A percentile compares a stretch with the other conserved stretches of the same genome.
Evolutionary conservation across 2,329 filamentous ascomycete species (phyloP).

Genomic region (Byssothecium circinans): DNA sequence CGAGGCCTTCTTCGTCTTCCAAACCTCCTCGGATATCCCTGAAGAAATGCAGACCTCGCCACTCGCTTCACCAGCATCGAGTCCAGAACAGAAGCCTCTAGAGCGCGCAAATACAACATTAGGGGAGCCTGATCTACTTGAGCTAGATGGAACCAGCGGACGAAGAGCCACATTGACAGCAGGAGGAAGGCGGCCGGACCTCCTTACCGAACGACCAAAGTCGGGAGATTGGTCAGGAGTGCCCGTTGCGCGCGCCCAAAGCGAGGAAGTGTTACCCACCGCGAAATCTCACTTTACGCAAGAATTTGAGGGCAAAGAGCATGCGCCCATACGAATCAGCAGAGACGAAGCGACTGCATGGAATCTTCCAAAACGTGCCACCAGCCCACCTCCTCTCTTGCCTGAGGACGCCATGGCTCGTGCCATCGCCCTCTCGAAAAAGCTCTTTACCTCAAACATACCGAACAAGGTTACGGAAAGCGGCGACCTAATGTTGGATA

Average conservation of each 20-base stretch:
- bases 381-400: conserved; percentile 75
- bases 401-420: conserved; percentile 77
- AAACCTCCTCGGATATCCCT: conserved; percentile 90
- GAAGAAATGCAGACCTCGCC: conserved; percentile 92
- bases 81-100: conserved; percentile 66
- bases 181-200: conserved; percentile 28
- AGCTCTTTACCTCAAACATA: conserved; percentile 87
- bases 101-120: conserved; percentile 53
- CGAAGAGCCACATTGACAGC: conserved; percentile 35
- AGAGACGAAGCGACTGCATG: conserved; percentile 39
- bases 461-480: conserved; percentile 88
- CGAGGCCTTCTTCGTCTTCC: conserved; percentile 98
- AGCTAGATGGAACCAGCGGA: conserved; percentile 57
- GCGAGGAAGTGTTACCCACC: conserved; percentile 57
- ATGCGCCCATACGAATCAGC: conserved; percentile 35
- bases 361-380: conserved; percentile 55
- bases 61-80: conserved; percentile 83
- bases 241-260: conserved; percentile 49
- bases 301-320: conserved; percentile 30
- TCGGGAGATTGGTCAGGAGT: conserved; percentile 43
- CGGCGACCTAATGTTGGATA: conserved; percentile 95
- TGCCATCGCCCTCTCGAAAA: conserved; percentile 81
- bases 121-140: conserved; percentile 70
- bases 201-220: conserved; percentile 23
- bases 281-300: conserved; percentile 40